Conservation (phyloP, 441 rosid genomes). For the Bocquillonia castaneifolia region DNA sequence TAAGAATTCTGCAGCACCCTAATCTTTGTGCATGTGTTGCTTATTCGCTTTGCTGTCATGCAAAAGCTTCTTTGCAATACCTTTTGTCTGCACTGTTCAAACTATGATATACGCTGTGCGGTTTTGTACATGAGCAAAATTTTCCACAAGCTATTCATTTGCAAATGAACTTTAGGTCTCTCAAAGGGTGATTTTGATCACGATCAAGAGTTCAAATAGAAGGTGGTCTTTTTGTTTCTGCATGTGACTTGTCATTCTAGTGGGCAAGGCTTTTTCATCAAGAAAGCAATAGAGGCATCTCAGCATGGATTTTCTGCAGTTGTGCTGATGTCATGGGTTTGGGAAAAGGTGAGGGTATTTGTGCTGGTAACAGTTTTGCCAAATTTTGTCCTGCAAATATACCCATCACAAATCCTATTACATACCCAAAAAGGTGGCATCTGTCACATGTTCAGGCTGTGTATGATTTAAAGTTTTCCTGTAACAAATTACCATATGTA, state of each 20-base stretch:
- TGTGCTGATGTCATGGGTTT: not conserved
- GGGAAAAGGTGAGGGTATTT: not conserved
- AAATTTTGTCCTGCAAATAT: not conserved
- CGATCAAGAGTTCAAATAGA: not conserved
- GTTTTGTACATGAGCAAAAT: not conserved
- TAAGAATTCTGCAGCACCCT: not conserved
- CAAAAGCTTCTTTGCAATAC: not conserved
- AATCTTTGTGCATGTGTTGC: too few relatives aligned
- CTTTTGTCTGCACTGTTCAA: not conserved
- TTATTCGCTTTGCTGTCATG: too few relatives aligned
- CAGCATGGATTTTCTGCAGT: not conserved
- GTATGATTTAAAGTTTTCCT: not conserved
- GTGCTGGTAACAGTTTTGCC: not conserved
- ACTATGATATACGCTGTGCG: not conserved
- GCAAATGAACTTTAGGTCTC: not conserved
- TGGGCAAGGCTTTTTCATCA: not conserved
- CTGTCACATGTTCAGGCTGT: not conserved
- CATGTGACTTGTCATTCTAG: not conserved
- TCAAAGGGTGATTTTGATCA: not conserved
- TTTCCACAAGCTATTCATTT: not conserved
- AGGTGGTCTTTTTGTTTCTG: not conserved
- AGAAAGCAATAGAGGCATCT: conserved; percentile 2
- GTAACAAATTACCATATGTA: not conserved
- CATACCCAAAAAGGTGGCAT: not conserved
- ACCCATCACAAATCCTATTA: not conserved